Conservation (phyloP, 805 yeast genomes). For the Saturnispora dispora region DNA sequence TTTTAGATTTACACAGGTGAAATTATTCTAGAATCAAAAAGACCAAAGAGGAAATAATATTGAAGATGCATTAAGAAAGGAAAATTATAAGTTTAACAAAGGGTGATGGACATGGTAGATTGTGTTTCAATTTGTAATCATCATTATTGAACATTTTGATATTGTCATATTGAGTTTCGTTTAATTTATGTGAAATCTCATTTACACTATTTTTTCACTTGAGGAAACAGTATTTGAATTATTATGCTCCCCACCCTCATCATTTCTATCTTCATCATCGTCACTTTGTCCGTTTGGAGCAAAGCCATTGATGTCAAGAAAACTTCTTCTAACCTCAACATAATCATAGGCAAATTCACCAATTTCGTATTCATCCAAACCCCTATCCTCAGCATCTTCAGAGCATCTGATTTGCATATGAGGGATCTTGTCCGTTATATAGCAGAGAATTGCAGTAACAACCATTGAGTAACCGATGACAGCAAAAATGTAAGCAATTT, state of each 20-base stretch:
- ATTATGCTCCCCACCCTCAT: neutral
- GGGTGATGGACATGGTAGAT: too few relatives aligned
- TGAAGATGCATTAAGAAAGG: neutral
- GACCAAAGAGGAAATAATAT: neutral
- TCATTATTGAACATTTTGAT: neutral
- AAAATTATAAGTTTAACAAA: neutral
- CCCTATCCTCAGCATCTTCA: constrained; percentile 78
- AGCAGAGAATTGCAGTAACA: constrained; percentile 70
- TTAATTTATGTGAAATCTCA: neutral
- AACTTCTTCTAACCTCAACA: constrained; percentile 93
- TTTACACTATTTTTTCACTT: neutral
- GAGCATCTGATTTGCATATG: constrained; percentile 71
- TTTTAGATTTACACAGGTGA: neutral
- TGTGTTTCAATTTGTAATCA: neutral
- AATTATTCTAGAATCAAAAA: neutral
- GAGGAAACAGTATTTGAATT: neutral
- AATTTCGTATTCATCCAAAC: constrained; percentile 93
- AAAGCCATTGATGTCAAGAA: constrained; percentile 35
- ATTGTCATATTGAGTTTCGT: neutral
- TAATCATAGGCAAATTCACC: constrained; percentile 99
- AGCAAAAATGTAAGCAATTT: constrained; percentile 74
- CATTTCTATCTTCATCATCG: neutral
- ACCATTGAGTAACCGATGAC: constrained; percentile 64
- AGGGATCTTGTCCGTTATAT: constrained; percentile 67
- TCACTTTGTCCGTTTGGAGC: neutral